Percentiles rank a stretch among this genome's conserved stretches.
phyloP scores from a whole-genome alignment of 1,284 basidiomycete species.

The Earliella scabrosa region DNA sequence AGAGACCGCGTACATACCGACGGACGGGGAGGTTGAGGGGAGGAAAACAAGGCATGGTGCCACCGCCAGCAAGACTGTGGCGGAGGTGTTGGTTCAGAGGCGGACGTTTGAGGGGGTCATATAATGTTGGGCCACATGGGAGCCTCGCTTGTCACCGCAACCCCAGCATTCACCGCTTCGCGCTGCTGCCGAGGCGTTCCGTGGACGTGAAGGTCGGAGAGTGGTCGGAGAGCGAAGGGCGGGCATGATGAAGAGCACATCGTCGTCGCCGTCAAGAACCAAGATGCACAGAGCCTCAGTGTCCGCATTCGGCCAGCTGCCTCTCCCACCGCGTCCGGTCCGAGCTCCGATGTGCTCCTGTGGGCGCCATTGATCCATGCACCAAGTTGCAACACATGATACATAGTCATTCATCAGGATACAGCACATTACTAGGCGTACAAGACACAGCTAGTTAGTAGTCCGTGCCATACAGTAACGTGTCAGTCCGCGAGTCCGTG shows the following conservation, averaged over 20 bases:
- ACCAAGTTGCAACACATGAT: background rate
- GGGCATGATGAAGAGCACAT: too few species aligned
- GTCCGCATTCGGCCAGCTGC: background rate
- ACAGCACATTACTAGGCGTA: background rate
- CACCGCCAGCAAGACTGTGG: background rate
- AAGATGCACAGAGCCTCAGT: background rate
- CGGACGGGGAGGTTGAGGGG: slow-evolving; percentile 3
- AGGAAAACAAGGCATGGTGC: slow-evolving; percentile 13
- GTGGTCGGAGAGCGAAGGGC: too few species aligned
- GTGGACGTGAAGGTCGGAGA: background rate
- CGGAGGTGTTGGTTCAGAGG: background rate
- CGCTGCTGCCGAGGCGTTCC: background rate
- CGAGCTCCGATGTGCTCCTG: background rate
- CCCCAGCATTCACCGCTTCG: slow-evolving; percentile 13
- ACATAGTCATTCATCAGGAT: background rate
- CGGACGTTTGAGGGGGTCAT: background rate
- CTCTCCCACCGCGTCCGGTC: background rate
- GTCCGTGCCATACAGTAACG: background rate
- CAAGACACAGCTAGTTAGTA: too few species aligned
- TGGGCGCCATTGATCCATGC: background rate
- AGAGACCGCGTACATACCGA: slow-evolving; percentile 1
- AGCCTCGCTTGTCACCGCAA: slow-evolving; percentile 13
- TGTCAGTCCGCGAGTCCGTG: background rate
- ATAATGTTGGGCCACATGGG: slow-evolving; percentile 11
- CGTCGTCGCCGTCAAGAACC: background rate